A percentile compares a stretch with the other conserved stretches of the same genome.
phyloP scores from a whole-genome alignment of 768 basidiomycete genomes.

The Boletus fagicola region DNA sequence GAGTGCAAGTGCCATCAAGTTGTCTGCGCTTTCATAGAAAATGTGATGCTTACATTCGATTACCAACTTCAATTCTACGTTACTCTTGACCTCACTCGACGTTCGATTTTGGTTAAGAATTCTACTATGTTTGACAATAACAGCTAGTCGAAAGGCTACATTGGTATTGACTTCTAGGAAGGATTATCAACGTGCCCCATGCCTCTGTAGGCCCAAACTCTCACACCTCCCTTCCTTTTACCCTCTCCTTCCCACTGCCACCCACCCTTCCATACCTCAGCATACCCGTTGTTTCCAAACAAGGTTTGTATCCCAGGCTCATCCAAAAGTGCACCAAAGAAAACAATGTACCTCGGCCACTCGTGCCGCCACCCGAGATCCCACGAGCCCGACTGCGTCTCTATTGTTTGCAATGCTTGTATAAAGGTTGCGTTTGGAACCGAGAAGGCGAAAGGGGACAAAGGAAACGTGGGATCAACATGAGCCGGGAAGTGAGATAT shows the following conservation, averaged over 20 bases:
- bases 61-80: constrained; percentile 1
- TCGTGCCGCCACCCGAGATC: constrained; percentile 56
- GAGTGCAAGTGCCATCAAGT: neutral
- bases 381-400: constrained; percentile 19
- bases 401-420: constrained; percentile 29
- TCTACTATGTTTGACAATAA: neutral
- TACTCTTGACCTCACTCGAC: neutral
- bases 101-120: neutral
- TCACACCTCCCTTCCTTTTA: constrained; percentile 64
- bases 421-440: constrained; percentile 41
- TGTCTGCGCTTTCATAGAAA: constrained; percentile 9
- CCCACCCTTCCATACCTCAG: constrained; percentile 60
- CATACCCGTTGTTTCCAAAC: constrained; percentile 58
- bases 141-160: neutral
- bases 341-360: constrained; percentile 80
- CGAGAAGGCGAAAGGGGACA: constrained; percentile 55
- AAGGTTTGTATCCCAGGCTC: constrained; percentile 46
- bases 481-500: constrained; percentile 57
- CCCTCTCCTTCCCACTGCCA: constrained; percentile 73
- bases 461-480: constrained; percentile 65
- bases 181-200: neutral
- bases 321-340: constrained; percentile 78
- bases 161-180: neutral
- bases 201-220: constrained; percentile 53
- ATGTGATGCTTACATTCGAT: neutral